Evolutionary conservation across 2,329 filamentous ascomycete species (phyloP), one percentile per base, ranked within the genome.

Genomic region (Aspergillus calidoustus): DNA sequence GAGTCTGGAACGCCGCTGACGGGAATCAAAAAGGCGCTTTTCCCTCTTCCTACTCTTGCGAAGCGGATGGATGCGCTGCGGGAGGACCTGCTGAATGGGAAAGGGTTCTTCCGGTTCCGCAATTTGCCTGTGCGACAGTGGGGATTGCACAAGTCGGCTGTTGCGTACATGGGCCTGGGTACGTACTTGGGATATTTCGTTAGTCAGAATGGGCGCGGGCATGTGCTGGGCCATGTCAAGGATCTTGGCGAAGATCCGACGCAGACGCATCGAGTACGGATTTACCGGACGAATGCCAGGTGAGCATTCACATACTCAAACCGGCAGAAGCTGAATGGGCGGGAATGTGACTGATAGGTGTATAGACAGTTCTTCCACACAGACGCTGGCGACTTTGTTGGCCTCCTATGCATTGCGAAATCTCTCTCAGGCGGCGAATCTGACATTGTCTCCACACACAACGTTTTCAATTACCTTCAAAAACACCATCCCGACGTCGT

Each of bases 21-120:
- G 0, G 91, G 89, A 7, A 93, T 94, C 61, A 83, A 84, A 25
- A 84, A 87, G 75, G 84, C 83, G 62, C 87, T 87, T 72, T 91
- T 91, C 75, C 79, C 77, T 3, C 82, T 91, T 1, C 86, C 87
- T 2, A 81, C 77, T 15, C 82, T 91, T 44, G 77, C 81, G 8
- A 66, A 72, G 2, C 83, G 86, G 59, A 79, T 91, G 19, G 76
- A 75, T 6, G 76, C 82, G 3, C 82, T 91, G 63, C 84, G 87
- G 54, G 80, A 84, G 19, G 89, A 91, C 64, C 80, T 91, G n/a
- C 77, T 96, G 59, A 86, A 96, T 73, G 92, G 91, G 66, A 95
- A 95, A 72, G 93, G 93, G 17, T 96, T 96, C 79, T 90, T 95
- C 65, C 84, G 96, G 15, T 95, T 96, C 82, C 96, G 95, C 75